phyloP scores from a whole-genome alignment of 768 basidiomycete genomes.

The Termitomyces sp. region DNA sequence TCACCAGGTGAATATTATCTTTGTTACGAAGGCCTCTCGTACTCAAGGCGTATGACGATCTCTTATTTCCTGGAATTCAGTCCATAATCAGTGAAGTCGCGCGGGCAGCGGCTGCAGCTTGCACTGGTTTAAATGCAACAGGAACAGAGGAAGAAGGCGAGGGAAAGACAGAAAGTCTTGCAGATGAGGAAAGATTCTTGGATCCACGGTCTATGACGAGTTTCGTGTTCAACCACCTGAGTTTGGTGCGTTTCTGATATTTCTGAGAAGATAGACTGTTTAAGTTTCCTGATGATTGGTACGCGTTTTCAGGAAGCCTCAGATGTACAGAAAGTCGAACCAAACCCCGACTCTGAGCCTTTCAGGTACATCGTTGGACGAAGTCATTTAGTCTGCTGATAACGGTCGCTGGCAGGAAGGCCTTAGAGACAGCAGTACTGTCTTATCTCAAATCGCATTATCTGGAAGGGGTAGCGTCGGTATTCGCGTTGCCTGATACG shows the following conservation, averaged over 20 bases:
- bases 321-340: constrained; percentile 59
- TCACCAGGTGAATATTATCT: constrained; percentile 57
- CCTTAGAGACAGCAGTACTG: constrained; percentile 63
- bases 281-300: constrained; percentile 2
- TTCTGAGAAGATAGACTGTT: background rate
- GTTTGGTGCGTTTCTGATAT: constrained; percentile 50
- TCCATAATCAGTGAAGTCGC: constrained; percentile 78
- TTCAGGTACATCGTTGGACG: constrained; percentile 52
- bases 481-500: constrained; percentile 51
- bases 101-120: constrained; percentile 30
- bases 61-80: constrained; percentile 31
- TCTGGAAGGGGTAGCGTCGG: constrained; percentile 68
- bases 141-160: background rate
- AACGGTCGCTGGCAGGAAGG: constrained; percentile 37
- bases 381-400: background rate
- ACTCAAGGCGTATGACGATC: background rate
- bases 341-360: constrained; percentile 61
- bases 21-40: background rate
- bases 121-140: background rate
- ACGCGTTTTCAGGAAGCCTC: constrained; percentile 60
- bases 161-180: constrained; percentile 21
- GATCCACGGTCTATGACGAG: constrained; percentile 77
- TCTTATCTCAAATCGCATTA: constrained; percentile 80
- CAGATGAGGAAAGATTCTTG: constrained; percentile 64
- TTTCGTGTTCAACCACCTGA: constrained; percentile 84